Percentiles rank a stretch among this genome's conserved stretches.
These are phyloP conservation scores for Sphagnum tenellum DNA, from an alignment of 225 moss, liverwort and hornwort genomes.

Conservation along the genomic window DNA sequence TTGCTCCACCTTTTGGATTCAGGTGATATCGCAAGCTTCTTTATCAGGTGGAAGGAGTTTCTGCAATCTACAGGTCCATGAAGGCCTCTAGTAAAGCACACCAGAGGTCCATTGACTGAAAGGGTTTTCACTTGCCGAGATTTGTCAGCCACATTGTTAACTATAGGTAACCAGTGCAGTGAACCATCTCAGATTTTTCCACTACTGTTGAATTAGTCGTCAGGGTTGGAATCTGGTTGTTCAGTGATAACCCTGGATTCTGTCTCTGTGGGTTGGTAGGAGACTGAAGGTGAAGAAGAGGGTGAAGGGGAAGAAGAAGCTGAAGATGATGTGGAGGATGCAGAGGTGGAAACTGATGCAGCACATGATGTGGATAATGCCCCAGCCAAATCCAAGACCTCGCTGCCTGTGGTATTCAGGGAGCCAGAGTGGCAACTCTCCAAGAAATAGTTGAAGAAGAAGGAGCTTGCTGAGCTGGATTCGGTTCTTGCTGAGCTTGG, in stretches of 20 bases:
- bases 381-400: conserved; percentile 18
- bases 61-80: no score
- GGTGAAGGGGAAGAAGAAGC: conserved; percentile 48
- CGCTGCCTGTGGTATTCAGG: conserved; percentile 24
- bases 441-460: conserved; percentile 60
- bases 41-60: no score
- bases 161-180: not conserved
- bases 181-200: not conserved
- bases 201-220: not conserved
- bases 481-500: conserved; percentile 44
- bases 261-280: conserved; percentile 10
- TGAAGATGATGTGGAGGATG: conserved; percentile 53
- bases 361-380: conserved; percentile 24
- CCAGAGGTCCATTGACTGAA: no score
- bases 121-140: not conserved
- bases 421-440: conserved; percentile 64
- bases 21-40: no score
- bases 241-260: not conserved
- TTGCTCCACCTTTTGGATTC: no score
- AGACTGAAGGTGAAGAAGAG: conserved; percentile 46
- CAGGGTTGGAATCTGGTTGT: not conserved
- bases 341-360: conserved; percentile 29
- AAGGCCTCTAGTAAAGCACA: no score
- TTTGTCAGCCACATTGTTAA: not conserved
- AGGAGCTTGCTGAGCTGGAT: conserved; percentile 52